Evolutionary conservation across 352 stramenopile genomes (phyloP).

Genomic region (Phytophthora pisi): DNA sequence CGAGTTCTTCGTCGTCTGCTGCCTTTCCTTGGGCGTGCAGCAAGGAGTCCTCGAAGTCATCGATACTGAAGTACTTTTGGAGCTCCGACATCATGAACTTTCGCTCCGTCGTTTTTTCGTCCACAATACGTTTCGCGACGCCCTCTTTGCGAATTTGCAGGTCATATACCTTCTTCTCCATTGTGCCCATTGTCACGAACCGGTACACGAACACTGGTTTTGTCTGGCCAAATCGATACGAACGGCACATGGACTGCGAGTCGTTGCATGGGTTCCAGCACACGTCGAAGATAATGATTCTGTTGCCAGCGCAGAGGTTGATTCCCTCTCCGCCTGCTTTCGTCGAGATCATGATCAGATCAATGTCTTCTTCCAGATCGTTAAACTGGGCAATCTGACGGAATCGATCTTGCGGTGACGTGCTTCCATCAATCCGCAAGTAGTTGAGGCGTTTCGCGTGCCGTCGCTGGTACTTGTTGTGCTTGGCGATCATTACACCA

Average conservation of each 20-base stretch:
- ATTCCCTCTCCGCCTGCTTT: conserved; percentile 89
- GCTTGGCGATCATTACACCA: conserved; percentile 65
- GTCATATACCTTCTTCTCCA: conserved; percentile 94
- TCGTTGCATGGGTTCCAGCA: conserved; percentile 94
- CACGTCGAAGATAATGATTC: conserved; percentile 92
- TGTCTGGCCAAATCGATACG: conserved; percentile 91
- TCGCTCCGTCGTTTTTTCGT: conserved; percentile 84
- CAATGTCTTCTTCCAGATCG: conserved; percentile 76
- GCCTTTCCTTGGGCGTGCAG: conserved; percentile 42
- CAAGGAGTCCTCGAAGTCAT: conserved; percentile 80
- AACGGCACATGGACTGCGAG: conserved; percentile 93
- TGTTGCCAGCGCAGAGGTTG: conserved; percentile 89
- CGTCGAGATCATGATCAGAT: conserved; percentile 89
- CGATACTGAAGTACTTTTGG: conserved; percentile 86
- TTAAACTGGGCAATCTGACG: conserved; percentile 86
- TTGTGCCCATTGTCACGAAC: conserved; percentile 91
- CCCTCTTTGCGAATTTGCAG: conserved; percentile 91
- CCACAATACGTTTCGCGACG: conserved; percentile 89
- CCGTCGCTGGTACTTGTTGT: conserved; percentile 62
- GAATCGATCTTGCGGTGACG: conserved; percentile 78
- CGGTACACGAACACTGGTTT: conserved; percentile 94
- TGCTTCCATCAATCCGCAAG: conserved; percentile 86
- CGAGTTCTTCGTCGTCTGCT: conserved; percentile 22
- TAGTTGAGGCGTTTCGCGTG: conserved; percentile 59
- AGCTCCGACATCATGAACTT: conserved; percentile 85